phyloP scores from a whole-genome alignment of 805 yeast genomes.

The Lipomyces starkeyi region DNA sequence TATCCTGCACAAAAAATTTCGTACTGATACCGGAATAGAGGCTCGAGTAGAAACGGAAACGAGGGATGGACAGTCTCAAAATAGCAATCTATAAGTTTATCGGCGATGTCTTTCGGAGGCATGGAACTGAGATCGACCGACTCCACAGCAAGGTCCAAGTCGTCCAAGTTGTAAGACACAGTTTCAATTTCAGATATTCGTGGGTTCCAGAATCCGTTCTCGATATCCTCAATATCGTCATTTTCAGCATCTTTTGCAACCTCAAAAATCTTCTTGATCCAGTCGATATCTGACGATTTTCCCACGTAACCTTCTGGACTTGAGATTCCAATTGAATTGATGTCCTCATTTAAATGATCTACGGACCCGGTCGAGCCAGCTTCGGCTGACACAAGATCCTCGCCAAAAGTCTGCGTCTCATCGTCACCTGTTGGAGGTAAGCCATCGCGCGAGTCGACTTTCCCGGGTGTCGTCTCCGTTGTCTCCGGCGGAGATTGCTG shows the following conservation, averaged over 20 bases:
- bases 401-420: slow-evolving; percentile 19
- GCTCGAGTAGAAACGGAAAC: slow-evolving; percentile 32
- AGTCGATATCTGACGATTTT: slow-evolving; percentile 27
- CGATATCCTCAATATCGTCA: slow-evolving; percentile 15
- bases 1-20: slow-evolving; percentile 28
- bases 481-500: not conserved
- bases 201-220: slow-evolving; percentile 11
- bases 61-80: slow-evolving; percentile 32
- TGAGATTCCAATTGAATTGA: slow-evolving; percentile 29
- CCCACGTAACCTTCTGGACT: slow-evolving; percentile 29
- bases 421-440: not conserved
- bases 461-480: not conserved
- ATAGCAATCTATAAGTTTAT: slow-evolving; percentile 26
- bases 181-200: slow-evolving; percentile 15
- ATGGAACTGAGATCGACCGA: slow-evolving; percentile 23
- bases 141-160: slow-evolving; percentile 20
- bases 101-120: slow-evolving; percentile 25
- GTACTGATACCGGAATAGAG: slow-evolving; percentile 29
- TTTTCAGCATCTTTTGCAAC: slow-evolving; percentile 16
- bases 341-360: slow-evolving; percentile 32
- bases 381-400: slow-evolving; percentile 32
- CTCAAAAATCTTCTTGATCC: slow-evolving; percentile 30
- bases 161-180: slow-evolving; percentile 29
- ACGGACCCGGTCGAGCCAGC: slow-evolving; percentile 34
- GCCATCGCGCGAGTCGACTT: not conserved